A percentile compares a stretch with the other conserved stretches of the same genome.
Conservation (phyloP, 805 yeast genomes). For the Metschnikowia aberdeeniae region DNA sequence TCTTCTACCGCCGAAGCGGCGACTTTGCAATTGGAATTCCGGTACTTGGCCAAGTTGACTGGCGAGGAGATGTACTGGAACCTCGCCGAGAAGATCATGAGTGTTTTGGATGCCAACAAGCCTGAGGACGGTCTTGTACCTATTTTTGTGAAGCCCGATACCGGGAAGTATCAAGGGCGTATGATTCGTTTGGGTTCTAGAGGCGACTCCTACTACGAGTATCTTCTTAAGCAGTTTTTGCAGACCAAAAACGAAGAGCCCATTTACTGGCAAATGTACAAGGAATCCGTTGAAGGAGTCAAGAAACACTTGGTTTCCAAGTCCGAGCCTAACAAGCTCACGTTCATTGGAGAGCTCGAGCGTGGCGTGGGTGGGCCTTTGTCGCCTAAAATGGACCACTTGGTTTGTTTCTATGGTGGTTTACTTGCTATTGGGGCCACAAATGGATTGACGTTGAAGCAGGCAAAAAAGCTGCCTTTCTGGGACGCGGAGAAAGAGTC, state of each 20-base stretch:
- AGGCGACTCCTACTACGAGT: conserved; percentile 93
- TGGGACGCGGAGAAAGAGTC: conserved; percentile 60
- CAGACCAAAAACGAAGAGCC: conserved; percentile 63
- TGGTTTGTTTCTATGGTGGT: conserved; percentile 90
- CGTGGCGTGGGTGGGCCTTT: conserved; percentile 58
- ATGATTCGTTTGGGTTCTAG: conserved; percentile 81
- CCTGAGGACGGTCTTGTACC: conserved; percentile 79
- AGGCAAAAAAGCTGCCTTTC: conserved; percentile 48
- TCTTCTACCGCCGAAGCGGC: conserved; percentile 88
- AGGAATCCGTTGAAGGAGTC: conserved; percentile 73
- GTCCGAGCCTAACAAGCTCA: conserved; percentile 58
- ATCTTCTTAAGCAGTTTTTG: conserved; percentile 77
- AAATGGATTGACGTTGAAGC: conserved; percentile 54
- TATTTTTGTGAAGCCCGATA: conserved; percentile 68
- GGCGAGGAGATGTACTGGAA: conserved; percentile 80
- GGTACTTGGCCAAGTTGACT: conserved; percentile 73
- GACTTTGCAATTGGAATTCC: conserved; percentile 82
- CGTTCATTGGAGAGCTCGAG: conserved; percentile 76
- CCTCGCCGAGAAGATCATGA: conserved; percentile 68
- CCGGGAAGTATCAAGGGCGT: conserved; percentile 62
- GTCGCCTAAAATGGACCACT: conserved; percentile 82
- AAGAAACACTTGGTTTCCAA: conserved; percentile 58
- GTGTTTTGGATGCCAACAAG: conserved; percentile 59
- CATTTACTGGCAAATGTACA: conserved; percentile 69
- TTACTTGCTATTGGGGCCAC: conserved; percentile 87